Conservation (phyloP, 331 rosid species). For the Dryas integrifolia region DNA sequence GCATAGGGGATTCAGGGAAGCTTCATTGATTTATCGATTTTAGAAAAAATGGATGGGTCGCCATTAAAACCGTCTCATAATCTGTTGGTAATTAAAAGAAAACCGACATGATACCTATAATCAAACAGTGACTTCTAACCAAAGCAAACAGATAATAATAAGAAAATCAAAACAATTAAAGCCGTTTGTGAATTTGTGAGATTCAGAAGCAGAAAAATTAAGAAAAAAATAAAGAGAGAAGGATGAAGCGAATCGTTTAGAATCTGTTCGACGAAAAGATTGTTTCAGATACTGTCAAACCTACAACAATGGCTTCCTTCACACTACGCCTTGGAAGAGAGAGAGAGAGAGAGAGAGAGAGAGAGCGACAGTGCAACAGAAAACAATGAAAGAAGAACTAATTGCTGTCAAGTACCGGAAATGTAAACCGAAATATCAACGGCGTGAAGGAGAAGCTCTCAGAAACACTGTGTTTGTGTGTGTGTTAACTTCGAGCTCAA, state of each 20-base stretch:
- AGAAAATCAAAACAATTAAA: not conserved
- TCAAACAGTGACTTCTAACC: conserved; percentile 23
- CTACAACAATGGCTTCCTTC: conserved; percentile 29
- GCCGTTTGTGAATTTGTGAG: not conserved
- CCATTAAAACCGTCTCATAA: conserved; percentile 46
- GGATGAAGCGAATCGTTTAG: conserved; percentile 2
- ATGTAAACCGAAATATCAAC: not conserved
- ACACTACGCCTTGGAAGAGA: conserved; percentile 7
- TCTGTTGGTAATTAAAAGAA: conserved; percentile 20
- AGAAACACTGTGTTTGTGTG: not conserved
- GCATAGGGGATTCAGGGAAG: conserved; percentile 47
- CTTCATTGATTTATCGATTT: conserved; percentile 44
- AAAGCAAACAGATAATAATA: conserved; percentile 8
- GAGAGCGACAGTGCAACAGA: conserved; percentile 47
- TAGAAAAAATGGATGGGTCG: conserved; percentile 28
- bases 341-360: conserved; percentile 3
- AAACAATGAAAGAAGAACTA: conserved; percentile 39
- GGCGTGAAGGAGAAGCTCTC: conserved; percentile 30
- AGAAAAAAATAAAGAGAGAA: not conserved
- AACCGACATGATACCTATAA: conserved; percentile 38
- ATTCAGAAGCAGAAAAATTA: not conserved
- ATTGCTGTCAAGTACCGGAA: conserved; percentile 11
- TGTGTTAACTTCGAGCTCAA: not conserved
- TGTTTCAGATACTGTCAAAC: conserved; percentile 10
- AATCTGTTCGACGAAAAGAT: conserved; percentile 6